Evolutionary conservation across 169 alveolate genomes (phyloP).

Genomic region (Plasmodium ovale): DNA sequence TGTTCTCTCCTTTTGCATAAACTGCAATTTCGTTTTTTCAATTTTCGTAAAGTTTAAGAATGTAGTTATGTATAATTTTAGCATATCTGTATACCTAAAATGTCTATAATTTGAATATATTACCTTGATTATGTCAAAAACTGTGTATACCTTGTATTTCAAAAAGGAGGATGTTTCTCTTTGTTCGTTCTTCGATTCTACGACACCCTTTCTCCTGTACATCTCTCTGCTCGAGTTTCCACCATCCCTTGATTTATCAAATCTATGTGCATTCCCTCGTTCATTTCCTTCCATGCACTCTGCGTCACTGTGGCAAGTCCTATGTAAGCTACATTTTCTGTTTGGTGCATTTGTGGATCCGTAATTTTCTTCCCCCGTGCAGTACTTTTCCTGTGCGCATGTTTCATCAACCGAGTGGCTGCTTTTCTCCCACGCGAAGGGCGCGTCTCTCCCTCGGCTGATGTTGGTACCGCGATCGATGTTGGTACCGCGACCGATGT

Average conservation of each 20-base stretch:
- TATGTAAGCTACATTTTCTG: too few species aligned
- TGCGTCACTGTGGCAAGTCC: too few species aligned
- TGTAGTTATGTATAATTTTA: conserved; percentile 36
- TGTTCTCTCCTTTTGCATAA: conserved; percentile 43
- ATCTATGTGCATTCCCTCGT: too few species aligned
- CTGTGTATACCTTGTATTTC: conserved; percentile 24
- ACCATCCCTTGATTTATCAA: too few species aligned
- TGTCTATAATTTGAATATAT: conserved; percentile 15
- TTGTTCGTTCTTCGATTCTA: background rate
- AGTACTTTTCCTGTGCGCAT: too few species aligned
- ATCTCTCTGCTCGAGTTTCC: background rate
- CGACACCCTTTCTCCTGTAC: background rate
- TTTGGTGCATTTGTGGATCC: too few species aligned
- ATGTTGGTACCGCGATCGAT: background rate
- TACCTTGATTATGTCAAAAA: conserved; percentile 34
- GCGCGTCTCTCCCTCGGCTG: too few species aligned
- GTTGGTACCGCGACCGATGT: background rate
- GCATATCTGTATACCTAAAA: conserved; percentile 20
- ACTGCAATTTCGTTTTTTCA: conserved; percentile 57
- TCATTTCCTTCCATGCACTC: too few species aligned
- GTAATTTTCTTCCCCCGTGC: too few species aligned
- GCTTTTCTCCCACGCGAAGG: too few species aligned
- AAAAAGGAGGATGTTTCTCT: background rate
- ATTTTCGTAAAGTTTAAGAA: conserved; percentile 42
- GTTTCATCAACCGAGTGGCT: too few species aligned